phyloP scores from a whole-genome alignment of 768 basidiomycete species.

The Termitomyces titanicus region DNA sequence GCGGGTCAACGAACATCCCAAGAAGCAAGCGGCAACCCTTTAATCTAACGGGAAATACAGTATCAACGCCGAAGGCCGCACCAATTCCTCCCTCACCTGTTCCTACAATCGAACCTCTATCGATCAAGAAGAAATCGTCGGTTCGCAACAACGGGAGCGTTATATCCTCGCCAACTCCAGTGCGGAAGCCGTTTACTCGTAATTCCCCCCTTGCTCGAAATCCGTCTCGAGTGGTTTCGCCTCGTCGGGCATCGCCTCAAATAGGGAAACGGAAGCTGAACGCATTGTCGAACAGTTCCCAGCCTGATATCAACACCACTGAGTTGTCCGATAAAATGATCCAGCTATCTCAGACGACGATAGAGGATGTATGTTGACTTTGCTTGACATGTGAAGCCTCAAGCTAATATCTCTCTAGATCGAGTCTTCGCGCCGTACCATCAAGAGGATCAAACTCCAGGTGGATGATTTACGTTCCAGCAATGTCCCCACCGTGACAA shows the following conservation, averaged over 20 bases:
- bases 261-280: slow-evolving; percentile 35
- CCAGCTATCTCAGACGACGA: slow-evolving; percentile 48
- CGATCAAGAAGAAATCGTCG: slow-evolving; percentile 82
- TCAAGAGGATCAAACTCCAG: slow-evolving; percentile 77
- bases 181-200: slow-evolving; percentile 40
- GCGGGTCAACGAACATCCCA: slow-evolving; percentile 50
- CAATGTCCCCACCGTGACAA: slow-evolving; percentile 12
- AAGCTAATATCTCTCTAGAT: slow-evolving; percentile 40
- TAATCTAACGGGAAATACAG: slow-evolving; percentile 47
- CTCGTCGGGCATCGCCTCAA: slow-evolving; percentile 55
- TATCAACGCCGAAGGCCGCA: slow-evolving; percentile 48
- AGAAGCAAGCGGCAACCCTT: slow-evolving; percentile 72
- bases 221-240: slow-evolving; percentile 41
- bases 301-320: slow-evolving; percentile 17
- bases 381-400: background rate
- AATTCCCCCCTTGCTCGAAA: slow-evolving; percentile 51
- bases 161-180: slow-evolving; percentile 33
- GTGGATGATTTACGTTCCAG: slow-evolving; percentile 40
- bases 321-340: slow-evolving; percentile 45
- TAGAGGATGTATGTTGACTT: slow-evolving; percentile 56
- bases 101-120: slow-evolving; percentile 66
- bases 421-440: slow-evolving; percentile 61
- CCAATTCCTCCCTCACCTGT: slow-evolving; percentile 27
- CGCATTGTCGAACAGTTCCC: slow-evolving; percentile 21
- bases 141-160: slow-evolving; percentile 41